phyloP scores from a whole-genome alignment of 2,329 filamentous ascomycete genomes.

The Aureobasidium sp. region DNA sequence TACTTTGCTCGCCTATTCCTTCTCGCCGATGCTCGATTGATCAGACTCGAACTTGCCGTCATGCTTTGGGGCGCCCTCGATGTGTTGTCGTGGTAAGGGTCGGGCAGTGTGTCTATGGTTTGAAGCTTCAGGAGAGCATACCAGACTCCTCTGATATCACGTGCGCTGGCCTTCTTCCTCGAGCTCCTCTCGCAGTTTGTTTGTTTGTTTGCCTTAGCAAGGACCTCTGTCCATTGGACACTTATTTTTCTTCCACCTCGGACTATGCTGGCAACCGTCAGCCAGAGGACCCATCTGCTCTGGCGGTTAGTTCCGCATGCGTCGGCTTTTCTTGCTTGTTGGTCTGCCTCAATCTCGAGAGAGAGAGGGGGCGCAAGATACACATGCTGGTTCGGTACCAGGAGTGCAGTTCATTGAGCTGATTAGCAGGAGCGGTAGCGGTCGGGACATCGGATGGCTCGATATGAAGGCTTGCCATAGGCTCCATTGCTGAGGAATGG shows the following conservation, averaged over 20 bases:
- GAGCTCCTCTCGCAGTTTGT: neutral
- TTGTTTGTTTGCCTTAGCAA: slow-evolving; percentile 12
- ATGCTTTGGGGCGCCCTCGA: neutral
- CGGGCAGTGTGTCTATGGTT: neutral
- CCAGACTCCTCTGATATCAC: slow-evolving; percentile 11
- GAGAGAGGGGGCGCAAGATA: neutral
- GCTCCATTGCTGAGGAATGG: neutral
- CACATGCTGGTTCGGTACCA: slow-evolving; percentile 10
- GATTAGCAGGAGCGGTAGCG: neutral
- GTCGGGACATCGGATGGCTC: neutral
- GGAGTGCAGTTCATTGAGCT: neutral
- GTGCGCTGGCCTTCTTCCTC: neutral
- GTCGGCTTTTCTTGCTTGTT: slow-evolving; percentile 5
- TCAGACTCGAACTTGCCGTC: slow-evolving; percentile 23
- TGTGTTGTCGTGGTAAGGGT: slow-evolving; percentile 6
- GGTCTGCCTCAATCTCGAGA: neutral
- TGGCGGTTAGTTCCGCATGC: neutral
- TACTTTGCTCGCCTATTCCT: slow-evolving; percentile 34
- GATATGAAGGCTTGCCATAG: neutral
- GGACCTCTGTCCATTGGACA: neutral
- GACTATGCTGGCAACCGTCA: neutral
- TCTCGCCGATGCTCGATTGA: slow-evolving; percentile 32
- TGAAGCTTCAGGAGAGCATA: slow-evolving; percentile 4
- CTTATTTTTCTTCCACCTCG: neutral
- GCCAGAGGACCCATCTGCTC: neutral